These are phyloP conservation scores for Lomentospora prolificans DNA, from an alignment of 2,329 filamentous ascomycete species.

Conservation along the genomic window DNA sequence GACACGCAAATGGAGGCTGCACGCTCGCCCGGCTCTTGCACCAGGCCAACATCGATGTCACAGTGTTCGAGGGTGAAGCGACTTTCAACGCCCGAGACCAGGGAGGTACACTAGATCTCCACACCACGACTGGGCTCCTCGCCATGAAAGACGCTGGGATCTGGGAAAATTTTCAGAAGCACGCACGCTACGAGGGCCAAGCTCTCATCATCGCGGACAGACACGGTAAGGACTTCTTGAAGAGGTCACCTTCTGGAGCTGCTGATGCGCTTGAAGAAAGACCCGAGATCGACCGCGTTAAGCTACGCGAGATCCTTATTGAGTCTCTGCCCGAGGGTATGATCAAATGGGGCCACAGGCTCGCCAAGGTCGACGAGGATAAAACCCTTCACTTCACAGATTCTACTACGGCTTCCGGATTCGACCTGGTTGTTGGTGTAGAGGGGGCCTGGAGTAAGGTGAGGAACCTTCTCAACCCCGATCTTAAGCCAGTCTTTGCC, in stretches of 20 bases:
- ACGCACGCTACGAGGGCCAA: conserved; percentile 43
- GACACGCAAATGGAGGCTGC: conserved; percentile 21
- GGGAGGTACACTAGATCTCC: conserved; percentile 45
- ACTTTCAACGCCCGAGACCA: conserved; percentile 34
- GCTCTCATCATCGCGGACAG: conserved; percentile 34
- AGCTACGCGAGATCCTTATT: conserved; percentile 32
- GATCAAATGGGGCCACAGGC: conserved; percentile 35
- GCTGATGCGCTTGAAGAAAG: conserved; percentile 25
- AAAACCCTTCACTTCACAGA: conserved; percentile 29
- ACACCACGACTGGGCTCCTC: conserved; percentile 37
- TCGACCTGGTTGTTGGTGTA: conserved; percentile 27
- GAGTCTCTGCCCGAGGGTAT: conserved; percentile 32
- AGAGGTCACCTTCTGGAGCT: conserved; percentile 8
- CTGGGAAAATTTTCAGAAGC: conserved; percentile 36
- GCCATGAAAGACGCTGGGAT: conserved; percentile 41
- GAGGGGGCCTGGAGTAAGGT: conserved; percentile 29
- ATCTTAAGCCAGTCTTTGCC: conserved; percentile 32
- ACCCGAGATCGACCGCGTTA: conserved; percentile 43
- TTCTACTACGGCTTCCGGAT: conserved; percentile 21
- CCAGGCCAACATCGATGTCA: conserved; percentile 32
- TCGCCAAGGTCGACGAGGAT: conserved; percentile 26
- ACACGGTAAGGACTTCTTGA: conserved; percentile 9
- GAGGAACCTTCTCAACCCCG: conserved; percentile 23
- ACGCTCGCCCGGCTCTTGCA: conserved; percentile 43
- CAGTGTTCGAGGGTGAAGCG: conserved; percentile 39